Evolutionary conservation across 139 green algal species (phyloP), one percentile per base, ranked within the genome.

Genomic region (Closterium sp.): DNA sequence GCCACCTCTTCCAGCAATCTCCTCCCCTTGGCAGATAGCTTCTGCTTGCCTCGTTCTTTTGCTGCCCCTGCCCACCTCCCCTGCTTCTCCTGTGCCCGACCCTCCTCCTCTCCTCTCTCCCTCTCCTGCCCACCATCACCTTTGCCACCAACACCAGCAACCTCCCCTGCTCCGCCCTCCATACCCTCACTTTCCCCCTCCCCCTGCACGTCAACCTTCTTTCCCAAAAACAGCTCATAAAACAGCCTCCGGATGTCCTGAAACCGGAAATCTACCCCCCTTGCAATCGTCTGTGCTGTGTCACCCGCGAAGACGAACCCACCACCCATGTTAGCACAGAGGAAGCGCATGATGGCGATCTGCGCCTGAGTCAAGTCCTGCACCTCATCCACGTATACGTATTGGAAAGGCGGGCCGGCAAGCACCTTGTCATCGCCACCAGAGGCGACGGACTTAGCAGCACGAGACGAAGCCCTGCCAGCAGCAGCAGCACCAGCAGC

Each of bases 311-410:
- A 97, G 23, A 93, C 88, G 94, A 98, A 98, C 1, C 97, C 88
- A 31, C 84, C 88, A 35, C 96, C 96, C 30, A 93, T 90, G 33
- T 97, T 90, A 4, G 94, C 84, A 10, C 94, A 91, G 33, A 98
- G 43, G 89, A 97, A 96, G 89, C 97, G 93, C 33, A 98, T 88
- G 87, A 95, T 66, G 25, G 81, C 81, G 0, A 98, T 93, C 95
- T 98, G 95, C 2, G 95, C 96, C 91, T 96, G 95, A 0, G 95
- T 96, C 89, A 98, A 96, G 92, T 98, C 96, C 92, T 98, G 96
- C 87, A 97, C 96, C 89, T 98, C 96, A 90, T 98, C 96, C 7
- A 97, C 88, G 93, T 96, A 98, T 38, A 98, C 91, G 76, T 86
- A 95, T 76, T 96, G 91, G 28, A 98, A 93, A 2, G 83, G 83